Base-by-base conservation (phyloP, 1,284 basidiomycete species). In the Porphyrellus sp. region DNA sequence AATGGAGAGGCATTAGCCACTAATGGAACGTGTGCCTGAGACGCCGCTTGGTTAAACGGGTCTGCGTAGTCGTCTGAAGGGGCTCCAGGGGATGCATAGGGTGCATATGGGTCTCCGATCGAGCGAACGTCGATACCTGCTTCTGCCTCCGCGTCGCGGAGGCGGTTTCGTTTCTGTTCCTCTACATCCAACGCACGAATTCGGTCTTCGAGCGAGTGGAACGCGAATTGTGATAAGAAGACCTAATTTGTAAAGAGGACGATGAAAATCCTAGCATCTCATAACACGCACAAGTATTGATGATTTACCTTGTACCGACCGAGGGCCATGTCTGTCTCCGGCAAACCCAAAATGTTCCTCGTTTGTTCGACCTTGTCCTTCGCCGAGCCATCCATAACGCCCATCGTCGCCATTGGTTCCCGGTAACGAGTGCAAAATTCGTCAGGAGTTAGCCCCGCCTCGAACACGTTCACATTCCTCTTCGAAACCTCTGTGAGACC, bases 131-230 rank as follows among this genome's bases (percentile, higher is more conserved):
- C 81, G 9, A 88, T 77, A n/a, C 86, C 87, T 8, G 83, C 85
- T 60, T 85, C 86, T 5, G 81, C 80, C 67, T 91, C 89, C 7
- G 85, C 85, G 59, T 90, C 86, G 3, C 82, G 81, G 37, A 87
- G 70, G 31, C 83, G 80, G 58, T 88, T 88, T 38, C 88, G 77
- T 64, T 90, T 89, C 69, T 85, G 83, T 63, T 94, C 91, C 53
- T 95, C 89, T 2, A 85, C 85, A 47, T 98, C 95, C 25, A 80
- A 78, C 0, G 85, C 78, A 8, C 94, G 85, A 12, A 98, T 75
- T 15, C 85, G 81, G 65, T 99, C 92, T 65, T 98, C 97, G 23
- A 99, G 82, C 15, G 81, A 78, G 58, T 93, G 92, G 80, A 98
- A 98, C 0, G 91, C 89, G 0, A 64, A 61, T 64, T 98, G 93